Conservation (phyloP, 805 yeast genomes). For the Myxozyma sirexii region DNA sequence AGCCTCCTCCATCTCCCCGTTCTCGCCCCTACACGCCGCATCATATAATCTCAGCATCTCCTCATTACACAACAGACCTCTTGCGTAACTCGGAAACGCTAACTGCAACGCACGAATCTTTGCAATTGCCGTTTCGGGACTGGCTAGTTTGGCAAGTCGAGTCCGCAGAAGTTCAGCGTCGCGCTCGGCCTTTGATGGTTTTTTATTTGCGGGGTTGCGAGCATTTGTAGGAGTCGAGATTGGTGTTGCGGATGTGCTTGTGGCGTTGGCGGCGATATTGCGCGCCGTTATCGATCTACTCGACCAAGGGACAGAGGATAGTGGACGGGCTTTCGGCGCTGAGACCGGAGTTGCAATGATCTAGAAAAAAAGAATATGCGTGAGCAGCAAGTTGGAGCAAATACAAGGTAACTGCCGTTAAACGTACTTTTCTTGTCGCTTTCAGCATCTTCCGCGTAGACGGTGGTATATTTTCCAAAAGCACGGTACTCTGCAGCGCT, state of each 20-base stretch:
- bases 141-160: neutral
- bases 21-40: conserved; percentile 13
- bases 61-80: neutral
- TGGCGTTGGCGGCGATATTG: conserved; percentile 4
- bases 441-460: neutral
- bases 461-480: conserved; percentile 2
- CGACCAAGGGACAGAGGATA: neutral
- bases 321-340: neutral
- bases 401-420: no score
- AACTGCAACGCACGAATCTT: neutral
- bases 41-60: conserved; percentile 2
- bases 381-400: no score
- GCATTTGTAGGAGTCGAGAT: neutral
- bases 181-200: conserved; percentile 1
- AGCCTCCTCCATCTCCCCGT: conserved; percentile 1
- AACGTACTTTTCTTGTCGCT: conserved; percentile 1
- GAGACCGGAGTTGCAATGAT: neutral
- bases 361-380: neutral
- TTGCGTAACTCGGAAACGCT: neutral
- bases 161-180: neutral
- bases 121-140: conserved; percentile 15
- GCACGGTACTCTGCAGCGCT: neutral
- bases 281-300: conserved; percentile 7
- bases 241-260: neutral
- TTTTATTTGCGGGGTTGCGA: neutral